Base-by-base conservation (phyloP, 176 grass and related monocot genomes). In the Cenchrus americanus region DNA sequence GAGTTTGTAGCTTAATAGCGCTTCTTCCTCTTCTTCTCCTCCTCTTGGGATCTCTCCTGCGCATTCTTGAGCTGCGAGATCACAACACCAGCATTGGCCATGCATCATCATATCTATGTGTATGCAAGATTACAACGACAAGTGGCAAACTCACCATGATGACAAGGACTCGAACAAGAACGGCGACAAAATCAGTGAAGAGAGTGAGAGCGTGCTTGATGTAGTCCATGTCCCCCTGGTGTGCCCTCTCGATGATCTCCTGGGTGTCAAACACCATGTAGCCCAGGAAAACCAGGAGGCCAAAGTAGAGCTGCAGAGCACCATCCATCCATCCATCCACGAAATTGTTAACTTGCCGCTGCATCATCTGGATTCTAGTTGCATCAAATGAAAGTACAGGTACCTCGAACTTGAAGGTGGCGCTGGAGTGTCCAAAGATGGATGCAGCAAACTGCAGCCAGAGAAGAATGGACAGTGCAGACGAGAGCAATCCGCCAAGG, bases 191-290 rank as follows among this genome's bases (percentile, higher is more conserved):
- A 64, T 94, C 93, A 0, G 93, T 92, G 49, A 94, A 94, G 77
- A 94, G 89, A 3, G 89, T 90, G 6, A 94, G 83, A 0, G 90
- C 90, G 74, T 94, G 90, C 74, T 90, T 92, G 80, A 94, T 77
- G 52, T 94, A 94, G 71, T 94, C 93, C 66, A 75, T 49, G 43
- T 94, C 93, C 21, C 87, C 89, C 52, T 34, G 18, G 57, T 92
- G 87, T 0, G 90, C 90, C 68, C 82, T 92, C 74, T 92, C 93
- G 18, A 92, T 92, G 30, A 92, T 94, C 86, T 94, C 90, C 82
- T 94, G 93, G 19, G 93, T 94, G 82, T 94, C 93, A 72, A 86
- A 83, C 53, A 94, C 86, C 70, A 92, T 88, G 69, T 94, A 92
- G 26, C 87, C 93, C 14, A 94, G 80, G 53, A 94, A 94, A 47